Evolutionary conservation across 441 rosid genomes (phyloP).

Genomic region (Pelargonium exstipulatum): DNA sequence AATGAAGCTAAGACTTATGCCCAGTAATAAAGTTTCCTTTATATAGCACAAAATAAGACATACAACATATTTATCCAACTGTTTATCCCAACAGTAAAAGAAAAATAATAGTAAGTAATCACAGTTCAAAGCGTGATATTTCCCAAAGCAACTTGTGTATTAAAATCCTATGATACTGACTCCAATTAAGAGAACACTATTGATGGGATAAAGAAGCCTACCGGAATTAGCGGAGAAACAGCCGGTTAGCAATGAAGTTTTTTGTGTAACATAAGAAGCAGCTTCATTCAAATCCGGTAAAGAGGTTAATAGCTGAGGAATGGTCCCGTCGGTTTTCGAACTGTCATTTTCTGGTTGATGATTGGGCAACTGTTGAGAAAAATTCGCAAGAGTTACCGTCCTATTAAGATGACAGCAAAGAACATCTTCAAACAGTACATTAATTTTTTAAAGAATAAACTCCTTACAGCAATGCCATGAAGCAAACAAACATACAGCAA

Average conservation of each 20-base stretch:
- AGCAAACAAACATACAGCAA: neutral
- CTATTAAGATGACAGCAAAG: neutral
- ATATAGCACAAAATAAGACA: too few species aligned
- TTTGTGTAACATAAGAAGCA: constrained; percentile 71
- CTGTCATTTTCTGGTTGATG: constrained; percentile 34
- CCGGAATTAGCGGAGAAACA: constrained; percentile 83
- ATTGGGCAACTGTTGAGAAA: neutral
- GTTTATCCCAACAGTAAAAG: too few species aligned
- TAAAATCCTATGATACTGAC: neutral
- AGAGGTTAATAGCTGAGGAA: constrained; percentile 56
- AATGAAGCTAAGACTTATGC: too few species aligned
- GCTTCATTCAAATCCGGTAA: constrained; percentile 77
- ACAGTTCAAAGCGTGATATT: neutral
- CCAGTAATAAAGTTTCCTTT: too few species aligned
- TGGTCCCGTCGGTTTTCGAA: constrained; percentile 32
- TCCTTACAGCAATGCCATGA: too few species aligned
- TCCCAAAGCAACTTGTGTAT: neutral
- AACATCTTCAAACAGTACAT: neutral
- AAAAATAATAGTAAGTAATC: neutral
- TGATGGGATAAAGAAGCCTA: constrained; percentile 22
- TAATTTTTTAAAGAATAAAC: neutral
- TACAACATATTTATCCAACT: too few species aligned
- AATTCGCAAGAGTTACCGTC: neutral
- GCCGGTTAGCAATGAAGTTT: constrained; percentile 69
- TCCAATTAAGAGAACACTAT: neutral